These are phyloP conservation scores for Colletotrichum sp. DNA, from an alignment of 2,329 filamentous ascomycete species.

Conservation along the genomic window DNA sequence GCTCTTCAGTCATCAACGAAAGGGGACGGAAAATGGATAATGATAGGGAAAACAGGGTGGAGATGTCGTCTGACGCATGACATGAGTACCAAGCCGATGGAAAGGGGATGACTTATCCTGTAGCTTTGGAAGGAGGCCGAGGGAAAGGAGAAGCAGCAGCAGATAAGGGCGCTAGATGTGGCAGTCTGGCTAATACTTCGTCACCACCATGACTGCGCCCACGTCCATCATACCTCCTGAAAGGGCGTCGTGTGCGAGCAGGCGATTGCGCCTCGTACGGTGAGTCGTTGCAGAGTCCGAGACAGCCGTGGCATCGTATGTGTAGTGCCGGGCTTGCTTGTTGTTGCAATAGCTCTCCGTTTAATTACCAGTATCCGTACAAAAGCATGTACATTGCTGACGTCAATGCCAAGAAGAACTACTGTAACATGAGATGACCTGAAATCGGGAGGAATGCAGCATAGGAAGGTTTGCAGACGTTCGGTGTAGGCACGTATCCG, in stretches of 20 bases:
- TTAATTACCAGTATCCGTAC: neutral
- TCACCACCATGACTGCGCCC: neutral
- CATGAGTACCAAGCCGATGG: neutral
- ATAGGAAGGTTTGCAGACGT: neutral
- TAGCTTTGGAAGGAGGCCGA: neutral
- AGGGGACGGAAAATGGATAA: neutral
- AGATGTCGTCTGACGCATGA: neutral
- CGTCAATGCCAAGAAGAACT: neutral
- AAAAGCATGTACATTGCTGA: neutral
- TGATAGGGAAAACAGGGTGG: neutral
- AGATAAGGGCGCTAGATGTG: neutral
- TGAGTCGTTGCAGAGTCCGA: neutral
- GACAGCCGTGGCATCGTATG: neutral
- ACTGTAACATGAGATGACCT: neutral
- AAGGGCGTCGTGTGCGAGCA: neutral
- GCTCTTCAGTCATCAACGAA: neutral
- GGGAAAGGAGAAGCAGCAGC: neutral
- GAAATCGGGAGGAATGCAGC: neutral
- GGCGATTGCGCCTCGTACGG: neutral
- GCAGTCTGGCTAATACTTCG: neutral
- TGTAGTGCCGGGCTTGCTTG: neutral
- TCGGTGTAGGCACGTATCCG: neutral
- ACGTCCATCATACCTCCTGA: neutral
- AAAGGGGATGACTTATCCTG: neutral
- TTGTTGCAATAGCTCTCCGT: neutral